A percentile compares a stretch with the other conserved stretches of the same genome.
Conservation (phyloP, 192 early-diverging fungal species). For the Phycomyces nitens region DNA sequence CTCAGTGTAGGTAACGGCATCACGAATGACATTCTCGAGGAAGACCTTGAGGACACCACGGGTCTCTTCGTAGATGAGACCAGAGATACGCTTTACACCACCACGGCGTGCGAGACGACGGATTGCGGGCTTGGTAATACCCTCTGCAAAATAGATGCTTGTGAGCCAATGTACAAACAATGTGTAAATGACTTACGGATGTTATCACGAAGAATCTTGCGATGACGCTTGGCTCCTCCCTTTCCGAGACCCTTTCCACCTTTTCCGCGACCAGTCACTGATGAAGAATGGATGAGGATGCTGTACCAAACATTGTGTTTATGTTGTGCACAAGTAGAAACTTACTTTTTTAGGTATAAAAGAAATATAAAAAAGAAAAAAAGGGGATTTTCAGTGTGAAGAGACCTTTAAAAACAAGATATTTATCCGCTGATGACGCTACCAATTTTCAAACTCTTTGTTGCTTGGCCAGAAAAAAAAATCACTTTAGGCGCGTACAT, state of each 20-base stretch:
- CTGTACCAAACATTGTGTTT: no score
- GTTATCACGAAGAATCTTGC: constrained; percentile 99
- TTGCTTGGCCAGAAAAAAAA: no score
- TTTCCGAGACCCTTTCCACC: constrained; percentile 99
- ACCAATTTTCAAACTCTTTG: no score
- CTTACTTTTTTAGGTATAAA: no score
- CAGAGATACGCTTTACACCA: constrained; percentile 99
- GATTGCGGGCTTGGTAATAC: constrained; percentile 58
- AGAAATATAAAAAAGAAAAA: no score
- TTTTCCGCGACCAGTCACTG: constrained; percentile 97
- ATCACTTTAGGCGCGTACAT: no score
- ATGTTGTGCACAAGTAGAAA: no score
- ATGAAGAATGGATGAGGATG: constrained; percentile 19
- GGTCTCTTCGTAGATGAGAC: constrained; percentile 96
- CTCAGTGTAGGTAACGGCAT: constrained; percentile 96
- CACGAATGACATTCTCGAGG: constrained; percentile 98
- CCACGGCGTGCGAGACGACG: constrained; percentile 98
- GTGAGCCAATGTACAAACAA: no score
- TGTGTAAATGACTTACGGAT: constrained; percentile 43
- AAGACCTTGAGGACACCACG: constrained; percentile 96
- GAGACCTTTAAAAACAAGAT: no score
- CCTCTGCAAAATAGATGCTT: neutral
- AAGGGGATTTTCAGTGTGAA: no score
- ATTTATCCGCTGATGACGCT: no score
- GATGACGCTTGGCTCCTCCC: constrained; percentile 98